Base-by-base conservation (phyloP, 768 basidiomycete species). In the Paxillus involutus region DNA sequence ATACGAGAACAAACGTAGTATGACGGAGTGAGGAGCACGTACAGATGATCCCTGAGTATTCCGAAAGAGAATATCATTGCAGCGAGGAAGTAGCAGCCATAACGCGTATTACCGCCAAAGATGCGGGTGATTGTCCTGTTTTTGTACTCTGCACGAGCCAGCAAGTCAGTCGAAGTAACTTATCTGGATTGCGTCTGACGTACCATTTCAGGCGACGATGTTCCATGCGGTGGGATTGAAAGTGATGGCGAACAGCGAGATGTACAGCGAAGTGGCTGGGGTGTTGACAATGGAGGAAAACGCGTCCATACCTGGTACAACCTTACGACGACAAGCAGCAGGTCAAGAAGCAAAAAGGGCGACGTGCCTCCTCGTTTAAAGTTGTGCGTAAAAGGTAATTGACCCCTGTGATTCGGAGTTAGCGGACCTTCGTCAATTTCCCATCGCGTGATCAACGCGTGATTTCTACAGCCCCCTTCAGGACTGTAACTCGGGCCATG, bases 151-250 rank as follows among this genome's bases (percentile, higher is more conserved):
- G 58, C 24, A 37, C 16, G 32, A n/a, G 29, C 16, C 11, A 11
- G 21, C 16, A 13, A 29, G 13, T 49, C 8, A 26, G 33, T 12
- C 49, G 30, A 26, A 42, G 6, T 21, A 10, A 21, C 24, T 24
- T 17, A 13, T 47, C 43, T 32, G 43, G 9, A 35, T 39, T 35
- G 12, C 40, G 44, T 33, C 19, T 9, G 17, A 73, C 83, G 46
- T 58, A 94, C 94, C 94, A 74, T 95, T 93, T 52, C 85, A 86
- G 24, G 96, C 96, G 29, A 95, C 84, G 57, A 94, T 84, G 71
- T 99, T 99, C 96, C 96, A 99, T 54, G 88, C 94, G 1, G 86
- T 85, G 0, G 96, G 96, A 63, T 98, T 98, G 77, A 98, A 98
- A 2, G 83, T 65, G 46, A 96, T 91, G 54, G 88, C 70, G 4